Evolutionary conservation across 2,329 filamentous ascomycete genomes (phyloP).

Genomic region (Allantophomopsis cytisporea): DNA sequence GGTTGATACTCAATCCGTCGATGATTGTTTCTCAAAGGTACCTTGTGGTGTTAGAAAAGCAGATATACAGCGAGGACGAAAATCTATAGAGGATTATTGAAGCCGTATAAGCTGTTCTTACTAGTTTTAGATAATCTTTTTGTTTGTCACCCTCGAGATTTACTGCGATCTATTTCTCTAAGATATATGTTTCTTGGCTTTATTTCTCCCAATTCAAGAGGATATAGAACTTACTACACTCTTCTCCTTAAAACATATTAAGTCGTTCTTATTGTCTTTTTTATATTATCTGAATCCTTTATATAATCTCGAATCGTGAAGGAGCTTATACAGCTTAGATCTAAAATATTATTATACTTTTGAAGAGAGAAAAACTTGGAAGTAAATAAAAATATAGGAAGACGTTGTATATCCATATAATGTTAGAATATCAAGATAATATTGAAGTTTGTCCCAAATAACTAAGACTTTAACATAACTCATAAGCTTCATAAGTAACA

Average conservation of each 20-base stretch:
- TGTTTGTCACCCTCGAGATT: neutral
- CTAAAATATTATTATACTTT: no score
- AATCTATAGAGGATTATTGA: slow-evolving; percentile 14
- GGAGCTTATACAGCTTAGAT: no score
- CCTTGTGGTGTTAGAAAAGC: slow-evolving; percentile 13
- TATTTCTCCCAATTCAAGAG: neutral
- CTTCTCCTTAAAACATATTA: neutral
- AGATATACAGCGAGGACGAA: slow-evolving; percentile 12
- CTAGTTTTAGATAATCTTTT: neutral
- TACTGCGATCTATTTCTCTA: neutral
- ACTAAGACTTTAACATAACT: no score
- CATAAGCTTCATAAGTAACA: no score
- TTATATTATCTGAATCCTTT: no score
- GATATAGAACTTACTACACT: neutral
- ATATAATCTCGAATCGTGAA: no score
- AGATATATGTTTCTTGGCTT: neutral
- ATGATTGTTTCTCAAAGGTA: slow-evolving; percentile 9
- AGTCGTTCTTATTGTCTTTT: no score
- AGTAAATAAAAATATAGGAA: no score
- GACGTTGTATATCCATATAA: no score
- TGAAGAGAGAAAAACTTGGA: no score
- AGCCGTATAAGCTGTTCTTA: slow-evolving; percentile 13
- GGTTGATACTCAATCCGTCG: neutral
- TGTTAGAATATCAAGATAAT: no score
- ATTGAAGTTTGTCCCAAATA: no score